These are phyloP conservation scores for Paraglomus occultum DNA, from an alignment of 192 early-diverging fungal genomes.

Conservation along the genomic window DNA sequence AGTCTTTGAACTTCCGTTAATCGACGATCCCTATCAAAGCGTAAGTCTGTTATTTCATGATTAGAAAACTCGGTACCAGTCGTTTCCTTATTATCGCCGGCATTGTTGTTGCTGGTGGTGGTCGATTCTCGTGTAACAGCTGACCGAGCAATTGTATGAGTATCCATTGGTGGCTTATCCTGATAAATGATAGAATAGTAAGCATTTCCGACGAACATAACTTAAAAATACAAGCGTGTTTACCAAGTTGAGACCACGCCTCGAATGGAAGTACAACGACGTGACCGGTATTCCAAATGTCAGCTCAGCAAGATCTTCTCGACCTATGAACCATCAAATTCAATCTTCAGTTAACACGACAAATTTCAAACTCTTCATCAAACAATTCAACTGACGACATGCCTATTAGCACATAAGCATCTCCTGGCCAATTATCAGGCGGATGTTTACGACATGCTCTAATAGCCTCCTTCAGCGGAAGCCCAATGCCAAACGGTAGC, in stretches of 20 bases:
- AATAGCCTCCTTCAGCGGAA: constrained; percentile 53
- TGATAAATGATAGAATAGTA: not conserved
- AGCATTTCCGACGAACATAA: not conserved
- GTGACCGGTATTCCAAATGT: constrained; percentile 16
- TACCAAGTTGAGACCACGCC: constrained; percentile 12
- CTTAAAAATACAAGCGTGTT: not conserved
- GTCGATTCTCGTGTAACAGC: not conserved
- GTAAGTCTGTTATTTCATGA: constrained; percentile 52
- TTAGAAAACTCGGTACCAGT: constrained; percentile 38
- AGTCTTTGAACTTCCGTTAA: constrained; percentile 52
- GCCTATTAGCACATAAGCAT: constrained; percentile 49
- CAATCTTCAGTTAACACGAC: constrained; percentile 23
- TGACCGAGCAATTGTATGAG: not conserved
- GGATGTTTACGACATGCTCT: constrained; percentile 50
- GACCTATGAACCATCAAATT: constrained; percentile 25
- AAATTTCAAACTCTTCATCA: not conserved
- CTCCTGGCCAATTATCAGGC: constrained; percentile 36
- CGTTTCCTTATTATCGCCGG: constrained; percentile 18
- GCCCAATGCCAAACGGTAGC: constrained; percentile 52
- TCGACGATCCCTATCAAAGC: constrained; percentile 54
- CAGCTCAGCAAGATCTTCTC: constrained; percentile 33
- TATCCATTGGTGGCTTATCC: constrained; percentile 15
- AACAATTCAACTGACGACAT: constrained; percentile 22
- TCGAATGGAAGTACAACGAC: constrained; percentile 14
- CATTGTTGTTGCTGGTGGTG: not conserved